Evolutionary conservation across 2,329 filamentous ascomycete genomes (phyloP).

Genomic region (Penicillium olsonii): DNA sequence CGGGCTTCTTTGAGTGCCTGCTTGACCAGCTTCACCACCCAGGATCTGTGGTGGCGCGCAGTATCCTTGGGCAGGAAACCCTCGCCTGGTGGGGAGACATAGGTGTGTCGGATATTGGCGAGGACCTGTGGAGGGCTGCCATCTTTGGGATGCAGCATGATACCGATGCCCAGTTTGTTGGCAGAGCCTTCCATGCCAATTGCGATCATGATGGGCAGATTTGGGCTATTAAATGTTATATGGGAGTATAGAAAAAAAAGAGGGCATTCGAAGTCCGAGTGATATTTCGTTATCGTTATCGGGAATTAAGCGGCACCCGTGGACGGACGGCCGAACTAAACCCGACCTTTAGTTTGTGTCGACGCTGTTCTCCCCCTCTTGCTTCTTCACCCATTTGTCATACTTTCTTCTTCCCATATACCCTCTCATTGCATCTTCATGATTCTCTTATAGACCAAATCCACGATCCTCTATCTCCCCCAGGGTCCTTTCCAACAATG

Average conservation of each 20-base stretch:
- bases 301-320: conserved; percentile 9
- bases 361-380: conserved; percentile 19
- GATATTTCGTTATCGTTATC: conserved; percentile 16
- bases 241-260: neutral
- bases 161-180: conserved; percentile 94
- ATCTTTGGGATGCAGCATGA: conserved; percentile 73
- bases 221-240: neutral
- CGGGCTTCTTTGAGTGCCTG: conserved; percentile 72
- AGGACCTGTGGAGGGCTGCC: conserved; percentile 68
- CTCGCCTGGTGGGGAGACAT: conserved; percentile 84
- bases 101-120: conserved; percentile 93
- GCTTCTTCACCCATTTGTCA: conserved; percentile 1
- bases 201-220: conserved; percentile 56
- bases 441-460: neutral
- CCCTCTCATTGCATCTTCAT: conserved; percentile 9
- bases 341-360: conserved; percentile 15
- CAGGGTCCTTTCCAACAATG: conserved; percentile 27
- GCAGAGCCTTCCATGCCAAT: conserved; percentile 87
- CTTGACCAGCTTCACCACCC: conserved; percentile 80
- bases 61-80: conserved; percentile 98
- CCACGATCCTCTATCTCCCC: conserved; percentile 14
- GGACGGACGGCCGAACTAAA: conserved; percentile 15
- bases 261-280: neutral
- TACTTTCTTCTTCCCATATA: conserved; percentile 10
- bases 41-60: conserved; percentile 82